Base-by-base conservation (phyloP, 495 filamentous ascomycete species). In the Tetracladium marchalianum region DNA sequence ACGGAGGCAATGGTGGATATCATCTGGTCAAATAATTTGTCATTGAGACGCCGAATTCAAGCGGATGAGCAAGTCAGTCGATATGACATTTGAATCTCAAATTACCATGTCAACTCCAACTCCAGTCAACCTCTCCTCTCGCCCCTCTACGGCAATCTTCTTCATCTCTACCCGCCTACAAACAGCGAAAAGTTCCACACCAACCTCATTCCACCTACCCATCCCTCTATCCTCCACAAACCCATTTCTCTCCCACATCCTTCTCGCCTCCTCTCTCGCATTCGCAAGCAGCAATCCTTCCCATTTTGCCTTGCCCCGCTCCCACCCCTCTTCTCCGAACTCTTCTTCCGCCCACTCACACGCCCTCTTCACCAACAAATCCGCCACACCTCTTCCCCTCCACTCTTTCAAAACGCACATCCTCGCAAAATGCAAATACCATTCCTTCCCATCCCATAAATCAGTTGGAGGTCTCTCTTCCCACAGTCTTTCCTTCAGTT, bases 121-220 rank as follows among this genome's bases (percentile, higher is more conserved):
- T 27, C 22, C 7, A 27, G 22, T 3, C 22, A 27, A 27, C 22
- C 7, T 7, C 22, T 27, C 22, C 3, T 7, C 22, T 27, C 7
- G 7, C 22, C 22, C 22, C 7, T 27, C 22, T 27, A 27, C 22
- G n/a, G n/a, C n/a, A n/a, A 27, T 7, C 17, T 33, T 32, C 44
- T 19, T 15, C 16, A 43, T 24, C 9, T 47, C 33, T 0, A 52
- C 27, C 18, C 71, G 61, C 35, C 48, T 39, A 43, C 67, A 90
- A 85, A 93, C 89, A n/a, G 81, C 86, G 19, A 87, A 71, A 73
- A 94, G 88, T 58, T 73, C 70, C 50, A 93, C 85, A 22, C 84
- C 85, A 48, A 89, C 85, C 65, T 94, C 87, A 36, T 68, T 66
- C 86, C 88, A 95, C 52, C 50, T 61, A 1, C 85, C 84, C 77